phyloP scores from a whole-genome alignment of 257 asterid genomes.

The Solanum megistacrolobum region DNA sequence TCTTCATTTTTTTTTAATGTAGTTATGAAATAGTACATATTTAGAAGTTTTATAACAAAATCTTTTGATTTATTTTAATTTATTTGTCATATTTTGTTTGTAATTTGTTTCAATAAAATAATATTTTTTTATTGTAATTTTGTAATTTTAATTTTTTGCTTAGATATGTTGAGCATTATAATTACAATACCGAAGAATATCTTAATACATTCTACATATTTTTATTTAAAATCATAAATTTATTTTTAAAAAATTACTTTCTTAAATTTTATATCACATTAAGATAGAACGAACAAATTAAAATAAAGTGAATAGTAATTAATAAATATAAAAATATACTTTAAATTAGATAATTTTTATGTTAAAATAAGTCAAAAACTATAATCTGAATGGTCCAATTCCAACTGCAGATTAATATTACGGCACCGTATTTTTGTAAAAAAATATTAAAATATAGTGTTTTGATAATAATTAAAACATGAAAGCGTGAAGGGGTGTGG shows the following conservation, averaged over 20 bases:
- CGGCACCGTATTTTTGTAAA: neutral
- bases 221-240: neutral
- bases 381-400: neutral
- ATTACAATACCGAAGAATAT: too few relatives aligned
- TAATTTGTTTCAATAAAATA: neutral
- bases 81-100: neutral
- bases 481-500: neutral
- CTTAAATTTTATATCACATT: too few relatives aligned
- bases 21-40: neutral
- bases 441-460: neutral
- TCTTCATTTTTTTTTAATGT: too few relatives aligned
- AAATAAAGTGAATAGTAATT: neutral
- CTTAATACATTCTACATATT: too few relatives aligned
- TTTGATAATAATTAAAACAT: neutral
- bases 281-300: neutral
- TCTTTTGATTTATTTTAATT: neutral
- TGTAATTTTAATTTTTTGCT: neutral
- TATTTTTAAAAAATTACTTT: too few relatives aligned
- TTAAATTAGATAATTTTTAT: neutral
- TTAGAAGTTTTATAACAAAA: neutral
- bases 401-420: neutral
- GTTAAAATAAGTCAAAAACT: neutral
- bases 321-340: neutral
- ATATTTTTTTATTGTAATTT: accelerated
- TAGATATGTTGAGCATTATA: neutral